These are phyloP conservation scores for Candida labiduridarum DNA, from an alignment of 1,139 yeast genomes.

Conservation along the genomic window DNA sequence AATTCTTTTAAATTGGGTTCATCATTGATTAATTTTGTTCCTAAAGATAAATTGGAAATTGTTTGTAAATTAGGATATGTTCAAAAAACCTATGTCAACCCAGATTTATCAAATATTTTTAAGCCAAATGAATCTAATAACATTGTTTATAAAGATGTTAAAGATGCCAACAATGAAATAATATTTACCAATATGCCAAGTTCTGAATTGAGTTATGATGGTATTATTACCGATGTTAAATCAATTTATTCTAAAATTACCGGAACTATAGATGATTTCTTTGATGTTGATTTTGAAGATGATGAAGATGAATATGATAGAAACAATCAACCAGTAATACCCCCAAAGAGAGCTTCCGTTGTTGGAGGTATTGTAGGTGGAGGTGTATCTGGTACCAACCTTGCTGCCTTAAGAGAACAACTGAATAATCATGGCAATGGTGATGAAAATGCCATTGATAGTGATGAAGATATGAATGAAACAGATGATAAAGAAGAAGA, in stretches of 20 bases:
- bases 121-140: slow-evolving; percentile 36
- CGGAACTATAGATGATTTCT: slow-evolving; percentile 93
- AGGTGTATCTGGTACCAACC: slow-evolving; percentile 19
- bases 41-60: slow-evolving; percentile 75
- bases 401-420: slow-evolving; percentile 18
- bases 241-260: slow-evolving; percentile 73
- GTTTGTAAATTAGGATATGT: slow-evolving; percentile 78
- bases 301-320: slow-evolving; percentile 62
- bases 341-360: slow-evolving; percentile 13
- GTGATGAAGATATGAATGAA: slow-evolving; percentile 51
- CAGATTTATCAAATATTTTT: slow-evolving; percentile 44
- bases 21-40: slow-evolving; percentile 80
- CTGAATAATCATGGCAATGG: slow-evolving; percentile 22
- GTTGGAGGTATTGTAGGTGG: slow-evolving; percentile 21
- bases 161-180: slow-evolving; percentile 46
- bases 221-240: slow-evolving; percentile 81
- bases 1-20: slow-evolving; percentile 87
- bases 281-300: slow-evolving; percentile 94
- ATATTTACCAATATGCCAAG: slow-evolving; percentile 76
- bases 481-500: slow-evolving; percentile 52
- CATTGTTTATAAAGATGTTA: slow-evolving; percentile 31
- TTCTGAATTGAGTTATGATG: slow-evolving; percentile 87
- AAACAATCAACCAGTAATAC: slow-evolving; percentile 10
- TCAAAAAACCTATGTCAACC: slow-evolving; percentile 61
- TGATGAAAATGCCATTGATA: slow-evolving; percentile 42